Conservation (phyloP, 352 stramenopile genomes). For the Globisporangium cystogenes region DNA sequence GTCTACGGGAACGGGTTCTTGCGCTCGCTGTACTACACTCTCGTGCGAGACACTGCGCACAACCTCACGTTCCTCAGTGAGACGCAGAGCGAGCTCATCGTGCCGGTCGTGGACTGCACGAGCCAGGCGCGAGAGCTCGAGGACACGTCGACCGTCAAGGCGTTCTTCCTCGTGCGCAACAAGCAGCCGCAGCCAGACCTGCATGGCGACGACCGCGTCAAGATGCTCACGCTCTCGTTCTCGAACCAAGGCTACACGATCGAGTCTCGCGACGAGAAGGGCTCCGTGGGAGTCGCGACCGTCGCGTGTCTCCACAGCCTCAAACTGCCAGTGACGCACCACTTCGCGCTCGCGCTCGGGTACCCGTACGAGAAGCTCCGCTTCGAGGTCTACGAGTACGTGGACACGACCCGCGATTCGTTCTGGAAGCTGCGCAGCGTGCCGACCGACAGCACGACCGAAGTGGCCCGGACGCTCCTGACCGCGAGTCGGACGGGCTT, state of each 20-base stretch:
- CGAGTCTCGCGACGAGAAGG: slow-evolving; percentile 6
- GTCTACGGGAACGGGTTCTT: slow-evolving; percentile 12
- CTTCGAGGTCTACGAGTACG: slow-evolving; percentile 8
- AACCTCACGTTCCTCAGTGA: slow-evolving; percentile 15
- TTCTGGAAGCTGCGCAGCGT: slow-evolving; percentile 7
- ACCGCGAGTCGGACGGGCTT: slow-evolving; percentile 1
- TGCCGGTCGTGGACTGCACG: slow-evolving; percentile 18
- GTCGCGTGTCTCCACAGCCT: slow-evolving; percentile 10
- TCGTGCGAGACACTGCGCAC: slow-evolving; percentile 10
- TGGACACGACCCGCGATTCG: slow-evolving; percentile 1
- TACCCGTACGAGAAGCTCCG: slow-evolving; percentile 21
- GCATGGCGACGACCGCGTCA: background rate
- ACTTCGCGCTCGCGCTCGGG: slow-evolving; percentile 14
- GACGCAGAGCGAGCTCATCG: slow-evolving; percentile 25
- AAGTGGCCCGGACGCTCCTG: slow-evolving; percentile 3
- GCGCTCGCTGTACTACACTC: slow-evolving; percentile 8
- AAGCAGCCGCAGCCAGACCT: slow-evolving; percentile 1
- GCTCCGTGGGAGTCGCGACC: slow-evolving; percentile 2
- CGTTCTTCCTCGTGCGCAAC: slow-evolving; percentile 7
- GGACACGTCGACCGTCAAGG: slow-evolving; percentile 1
- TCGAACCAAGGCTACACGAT: slow-evolving; percentile 11
- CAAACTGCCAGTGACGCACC: slow-evolving; percentile 4
- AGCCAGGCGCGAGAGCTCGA: background rate
- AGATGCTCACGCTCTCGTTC: slow-evolving; percentile 4
- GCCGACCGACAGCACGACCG: background rate